These are phyloP conservation scores for Teratosphaeriaceae sp. DNA, from an alignment of 2,329 filamentous ascomycete genomes.

Conservation along the genomic window DNA sequence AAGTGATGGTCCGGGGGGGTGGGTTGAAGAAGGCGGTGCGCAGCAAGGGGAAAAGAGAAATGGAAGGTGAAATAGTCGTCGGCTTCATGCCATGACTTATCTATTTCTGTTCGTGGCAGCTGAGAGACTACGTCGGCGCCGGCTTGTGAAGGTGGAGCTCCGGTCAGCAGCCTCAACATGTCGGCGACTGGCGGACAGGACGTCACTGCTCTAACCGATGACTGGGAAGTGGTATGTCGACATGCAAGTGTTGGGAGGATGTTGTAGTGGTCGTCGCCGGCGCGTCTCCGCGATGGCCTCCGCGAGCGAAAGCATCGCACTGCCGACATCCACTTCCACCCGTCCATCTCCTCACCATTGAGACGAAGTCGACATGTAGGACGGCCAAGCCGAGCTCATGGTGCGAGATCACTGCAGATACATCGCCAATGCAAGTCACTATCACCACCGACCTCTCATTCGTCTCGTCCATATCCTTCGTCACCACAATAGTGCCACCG, in stretches of 20 bases:
- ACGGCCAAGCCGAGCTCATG: not conserved
- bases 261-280: too few relatives aligned
- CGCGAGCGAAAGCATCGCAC: too few relatives aligned
- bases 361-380: too few relatives aligned
- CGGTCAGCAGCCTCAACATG: constrained; percentile 2
- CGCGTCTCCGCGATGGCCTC: too few relatives aligned
- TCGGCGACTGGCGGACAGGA: not conserved
- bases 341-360: not conserved
- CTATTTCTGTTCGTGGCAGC: constrained; percentile 4
- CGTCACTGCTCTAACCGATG: too few relatives aligned
- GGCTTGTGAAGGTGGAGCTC: constrained; percentile 6
- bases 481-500: not conserved
- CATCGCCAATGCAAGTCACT: too few relatives aligned
- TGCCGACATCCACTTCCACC: not conserved
- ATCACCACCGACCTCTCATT: too few relatives aligned
- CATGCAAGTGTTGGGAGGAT: too few relatives aligned
- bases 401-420: too few relatives aligned
- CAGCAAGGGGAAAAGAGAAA: not conserved
- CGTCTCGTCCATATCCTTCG: too few relatives aligned
- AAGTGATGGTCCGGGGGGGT: not conserved
- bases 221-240: too few relatives aligned
- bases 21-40: not conserved
- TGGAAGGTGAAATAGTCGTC: not conserved
- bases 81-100: too few relatives aligned
- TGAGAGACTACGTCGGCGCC: constrained; percentile 7